Base-by-base conservation (phyloP, 2,329 filamentous ascomycete genomes). In the Cadophora gregata region DNA sequence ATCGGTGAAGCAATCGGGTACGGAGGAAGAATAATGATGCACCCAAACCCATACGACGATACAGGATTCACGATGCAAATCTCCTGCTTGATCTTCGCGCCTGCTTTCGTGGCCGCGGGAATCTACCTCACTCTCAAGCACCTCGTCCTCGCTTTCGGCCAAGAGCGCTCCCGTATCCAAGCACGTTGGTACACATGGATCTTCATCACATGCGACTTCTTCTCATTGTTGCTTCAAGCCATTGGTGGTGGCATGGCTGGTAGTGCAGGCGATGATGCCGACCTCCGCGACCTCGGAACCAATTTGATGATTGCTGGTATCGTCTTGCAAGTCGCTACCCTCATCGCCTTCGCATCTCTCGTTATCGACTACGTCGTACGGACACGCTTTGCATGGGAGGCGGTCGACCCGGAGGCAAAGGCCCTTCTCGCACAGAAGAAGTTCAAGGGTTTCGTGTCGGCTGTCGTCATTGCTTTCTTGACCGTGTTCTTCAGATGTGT, bases 161-260 rank as follows among this genome's bases (percentile, higher is more conserved):
- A 68, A 65, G 31, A 65, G 59, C 60, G 62, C 29, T 66, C 64
- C 6, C 59, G 59, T 19, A 63, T 85, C 50, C 74, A 75, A 16
- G 81, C 82, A 0, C 75, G 77, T 58, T 80, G 75, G 62, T 85
- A 84, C 67, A 83, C 83, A 9, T 77, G 81, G 48, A 80, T 84
- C 78, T 90, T 90, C 78, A 84, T 90, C 70, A 80, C 84, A 59
- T 83, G 83, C 75, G 86, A 88, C 75, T 79, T 87, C 14, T 81
- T 83, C 51, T 87, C 85, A 69, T 81, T 88, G 67, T 74, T 86
- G 59, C 78, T 88, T 51, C 86, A 88, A 78, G 86, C 84, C 71
- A 83, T 85, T 65, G 86, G 86, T 63, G 86, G 86, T 27, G 81
- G 81, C 24, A 76, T 88, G 64, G 85, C 86, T 16, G 69, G 69